Conservation (phyloP, 83 land plant species). For the Thuja plicata region DNA sequence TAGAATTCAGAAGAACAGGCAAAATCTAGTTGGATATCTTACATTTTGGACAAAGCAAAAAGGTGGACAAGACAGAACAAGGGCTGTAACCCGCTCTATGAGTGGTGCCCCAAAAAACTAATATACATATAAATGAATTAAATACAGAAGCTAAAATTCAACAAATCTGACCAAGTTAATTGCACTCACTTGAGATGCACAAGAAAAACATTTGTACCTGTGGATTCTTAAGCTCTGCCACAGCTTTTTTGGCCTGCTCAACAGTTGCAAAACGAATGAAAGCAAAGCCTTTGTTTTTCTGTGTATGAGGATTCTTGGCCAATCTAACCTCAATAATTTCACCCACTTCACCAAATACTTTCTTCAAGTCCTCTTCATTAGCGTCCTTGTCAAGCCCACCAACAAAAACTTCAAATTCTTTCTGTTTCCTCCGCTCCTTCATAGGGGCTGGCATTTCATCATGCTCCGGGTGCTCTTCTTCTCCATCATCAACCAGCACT, state of each 20-base stretch:
- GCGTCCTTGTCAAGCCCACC: constrained; percentile 30
- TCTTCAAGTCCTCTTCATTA: constrained; percentile 26
- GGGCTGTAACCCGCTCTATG: background rate
- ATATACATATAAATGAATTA: background rate
- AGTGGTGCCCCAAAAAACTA: background rate
- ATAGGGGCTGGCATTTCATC: constrained; percentile 17
- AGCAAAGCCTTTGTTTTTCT: constrained; percentile 51
- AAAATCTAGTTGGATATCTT: background rate
- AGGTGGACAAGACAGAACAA: background rate
- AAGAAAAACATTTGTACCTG: constrained; percentile 14
- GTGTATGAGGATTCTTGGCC: constrained; percentile 28
- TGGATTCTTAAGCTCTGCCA: constrained; percentile 31
- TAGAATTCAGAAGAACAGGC: background rate
- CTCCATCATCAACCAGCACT: constrained; percentile 1
- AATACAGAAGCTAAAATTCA: background rate
- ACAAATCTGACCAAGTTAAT: background rate
- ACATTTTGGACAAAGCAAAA: background rate
- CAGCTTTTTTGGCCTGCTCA: constrained; percentile 41
- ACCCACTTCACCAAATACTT: constrained; percentile 36
- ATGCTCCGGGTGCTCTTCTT: background rate
- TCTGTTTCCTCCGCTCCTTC: constrained; percentile 22
- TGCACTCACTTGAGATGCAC: background rate
- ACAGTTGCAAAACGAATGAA: constrained; percentile 42
- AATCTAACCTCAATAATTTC: constrained; percentile 52
- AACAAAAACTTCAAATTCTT: constrained; percentile 27